Evolutionary conservation across 805 yeast genomes (phyloP), one percentile per base, ranked within the genome.

Genomic region (Lachancea mirantina): DNA sequence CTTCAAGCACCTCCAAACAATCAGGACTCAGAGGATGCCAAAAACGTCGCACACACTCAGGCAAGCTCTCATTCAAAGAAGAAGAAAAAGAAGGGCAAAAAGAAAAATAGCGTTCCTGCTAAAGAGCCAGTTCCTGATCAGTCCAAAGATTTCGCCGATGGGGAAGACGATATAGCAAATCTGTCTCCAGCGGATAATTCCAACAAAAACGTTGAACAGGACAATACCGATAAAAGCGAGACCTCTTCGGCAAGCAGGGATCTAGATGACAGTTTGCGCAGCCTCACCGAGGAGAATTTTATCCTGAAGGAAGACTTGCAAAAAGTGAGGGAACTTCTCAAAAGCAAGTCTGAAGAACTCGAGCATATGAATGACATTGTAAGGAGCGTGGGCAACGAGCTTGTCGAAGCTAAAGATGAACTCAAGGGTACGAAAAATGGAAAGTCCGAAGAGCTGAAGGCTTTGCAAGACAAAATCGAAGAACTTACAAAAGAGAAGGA

Each of bases 351-450:
- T 8, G 82, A 74, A 34, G 95, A 87, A 47, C 60, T 85, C 11
- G 85, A 76, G 28, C 68, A 65, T 32, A 64, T 82, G 32, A 72
- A 77, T 47, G 96, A 85, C 37, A 83, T 80, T 84, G 54, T 88
- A 34, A 70, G 70, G 41, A 76, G 72, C 36, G 67, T 87, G 17
- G 96, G 96, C 1, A 73, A 82, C 47, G 94, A 84, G 30, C 63
- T 87, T 6, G 94, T 87, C 1, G 69, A 72, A 4, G 74, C 85
- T 0, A 74, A 71, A 42, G 84, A 80, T 28, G 60, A 72, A 34
- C 32, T 77, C 14, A 78, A 79, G 44, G 24, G 25, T 19, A 30
- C 42, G 31, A 24, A 36, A 21, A 17, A 28, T n/a, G 40, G 40
- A 9, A 36, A 39, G 7, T 34, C 37, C 16, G 38, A 42, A 13